Evolutionary conservation across 2,329 filamentous ascomycete genomes (phyloP).

Genomic region (Teratosphaeriaceae sp.): DNA sequence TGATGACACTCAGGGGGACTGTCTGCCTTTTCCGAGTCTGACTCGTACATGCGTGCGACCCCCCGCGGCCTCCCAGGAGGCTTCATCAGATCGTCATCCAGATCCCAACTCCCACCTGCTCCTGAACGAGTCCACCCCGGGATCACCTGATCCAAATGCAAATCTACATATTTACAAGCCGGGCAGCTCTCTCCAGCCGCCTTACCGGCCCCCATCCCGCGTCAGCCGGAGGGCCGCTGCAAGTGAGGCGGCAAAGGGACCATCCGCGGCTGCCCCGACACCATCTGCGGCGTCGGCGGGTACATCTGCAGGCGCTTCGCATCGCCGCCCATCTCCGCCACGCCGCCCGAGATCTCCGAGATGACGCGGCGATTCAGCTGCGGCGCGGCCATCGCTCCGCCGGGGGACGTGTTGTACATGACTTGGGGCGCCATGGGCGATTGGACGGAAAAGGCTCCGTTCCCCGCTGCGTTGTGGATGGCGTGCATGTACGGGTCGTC

Average conservation of each 20-base stretch:
- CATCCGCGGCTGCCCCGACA: too few species aligned
- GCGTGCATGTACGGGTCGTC: conserved; percentile 42
- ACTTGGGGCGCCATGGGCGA: conserved; percentile 12
- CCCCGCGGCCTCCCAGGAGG: conserved; percentile 1
- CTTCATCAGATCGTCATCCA: conserved; percentile 2
- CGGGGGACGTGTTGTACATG: conserved; percentile 34
- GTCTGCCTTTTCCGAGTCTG: conserved; percentile 3
- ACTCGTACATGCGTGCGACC: neutral
- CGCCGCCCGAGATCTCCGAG: conserved; percentile 53
- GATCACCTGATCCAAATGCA: neutral
- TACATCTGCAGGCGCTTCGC: conserved; percentile 56
- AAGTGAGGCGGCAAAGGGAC: conserved; percentile 41
- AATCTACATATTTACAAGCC: neutral
- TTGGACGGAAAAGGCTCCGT: conserved; percentile 32
- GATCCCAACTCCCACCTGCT: neutral
- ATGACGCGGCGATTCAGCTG: conserved; percentile 49
- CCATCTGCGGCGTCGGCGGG: conserved; percentile 25
- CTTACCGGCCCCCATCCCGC: too few species aligned
- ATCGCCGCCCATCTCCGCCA: conserved; percentile 43
- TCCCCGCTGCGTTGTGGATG: conserved; percentile 34
- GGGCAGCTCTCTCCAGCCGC: neutral
- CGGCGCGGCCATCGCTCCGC: conserved; percentile 31
- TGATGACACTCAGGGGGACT: conserved; percentile 1
- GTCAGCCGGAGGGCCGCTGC: conserved; percentile 31
- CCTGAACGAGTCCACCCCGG: neutral